A percentile compares a stretch with the other conserved stretches of the same genome.
These are phyloP conservation scores for Kluyveromyces marxianus DNA, from an alignment of 1,139 yeast species.

Conservation along the genomic window DNA sequence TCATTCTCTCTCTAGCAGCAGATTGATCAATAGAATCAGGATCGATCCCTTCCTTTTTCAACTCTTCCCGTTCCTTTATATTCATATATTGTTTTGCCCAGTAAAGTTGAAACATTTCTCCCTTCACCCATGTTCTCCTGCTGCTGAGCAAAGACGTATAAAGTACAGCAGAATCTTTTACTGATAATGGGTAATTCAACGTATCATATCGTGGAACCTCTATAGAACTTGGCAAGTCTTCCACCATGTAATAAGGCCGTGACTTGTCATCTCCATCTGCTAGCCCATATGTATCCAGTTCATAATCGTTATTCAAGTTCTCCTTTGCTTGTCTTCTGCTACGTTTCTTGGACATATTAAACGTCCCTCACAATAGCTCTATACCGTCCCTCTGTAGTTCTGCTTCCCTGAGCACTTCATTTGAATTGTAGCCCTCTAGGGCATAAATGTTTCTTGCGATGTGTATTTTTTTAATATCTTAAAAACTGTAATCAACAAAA, in stretches of 20 bases:
- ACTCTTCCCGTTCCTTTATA: slow-evolving; percentile 11
- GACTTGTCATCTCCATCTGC: slow-evolving; percentile 9
- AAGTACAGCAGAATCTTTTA: slow-evolving; percentile 65
- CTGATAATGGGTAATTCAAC: slow-evolving; percentile 57
- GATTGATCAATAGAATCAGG: slow-evolving; percentile 38
- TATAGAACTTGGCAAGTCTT: slow-evolving; percentile 64
- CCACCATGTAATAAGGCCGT: slow-evolving; percentile 41
- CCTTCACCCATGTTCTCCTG: slow-evolving; percentile 62
- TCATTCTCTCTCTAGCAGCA: slow-evolving; percentile 67
- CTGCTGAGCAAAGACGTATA: slow-evolving; percentile 71
- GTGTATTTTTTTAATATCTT: too few relatives aligned
- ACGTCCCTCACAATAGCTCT: background rate
- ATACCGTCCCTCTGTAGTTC: too few relatives aligned
- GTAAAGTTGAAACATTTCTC: slow-evolving; percentile 68
- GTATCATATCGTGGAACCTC: slow-evolving; percentile 51
- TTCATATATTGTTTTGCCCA: slow-evolving; percentile 50
- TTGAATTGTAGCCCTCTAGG: too few relatives aligned
- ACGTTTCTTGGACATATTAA: slow-evolving; percentile 6
- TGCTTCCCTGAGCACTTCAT: too few relatives aligned
- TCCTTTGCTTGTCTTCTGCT: slow-evolving; percentile 9
- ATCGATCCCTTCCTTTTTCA: slow-evolving; percentile 29
- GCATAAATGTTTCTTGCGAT: too few relatives aligned
- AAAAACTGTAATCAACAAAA: too few relatives aligned
- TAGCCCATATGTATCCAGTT: slow-evolving; percentile 10
- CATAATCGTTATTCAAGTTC: slow-evolving; percentile 1